Evolutionary conservation across 2,329 filamentous ascomycete genomes (phyloP), one percentile per base, ranked within the genome.

Genomic region (Neoscytalidium dimidiatum): DNA sequence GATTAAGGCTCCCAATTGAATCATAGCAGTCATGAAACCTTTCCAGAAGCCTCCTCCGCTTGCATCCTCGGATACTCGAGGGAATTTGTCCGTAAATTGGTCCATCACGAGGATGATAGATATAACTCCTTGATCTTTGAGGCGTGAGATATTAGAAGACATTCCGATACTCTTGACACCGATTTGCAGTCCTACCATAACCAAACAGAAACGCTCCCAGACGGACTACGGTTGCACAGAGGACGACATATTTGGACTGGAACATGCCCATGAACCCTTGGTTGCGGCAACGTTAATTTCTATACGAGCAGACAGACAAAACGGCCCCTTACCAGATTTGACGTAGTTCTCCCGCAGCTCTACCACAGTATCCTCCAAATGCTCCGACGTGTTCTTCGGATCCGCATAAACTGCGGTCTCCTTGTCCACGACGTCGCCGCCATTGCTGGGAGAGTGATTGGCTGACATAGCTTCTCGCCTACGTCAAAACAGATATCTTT

Each of bases 1-100:
- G n/a, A 77, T 70, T 49, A 84, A 72, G 13, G 83, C 83, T n/a
- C 84, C 83, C 23, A 85, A 68, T 66, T 85, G 82, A 58, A 85
- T 81, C 82, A 85, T 85, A 6, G 83, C 83, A 8, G 83, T 85
- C 75, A 85, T 73, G 3, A 80, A 68, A 17, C 78, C 78, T 65
- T 79, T 80, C 73, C 74, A 78, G 67, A 80, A 80, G 2, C 80
- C 80, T 2, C 78, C 76, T 0, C 81, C 81, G 5, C 77, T 70
- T 9, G 78, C 75, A 6, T 72, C 72, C 21, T 76, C 74, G 0
- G 78, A 76, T 3, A 83, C 77, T 17, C 77, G 74, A 11, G 80
- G 75, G 60, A 84, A 84, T 0, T 74, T 74, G 0, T 74, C 72
- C 1, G 83, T 71, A 65, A 85, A 84, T 62, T 83, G 81, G n/a